Percentiles rank a stretch among this genome's conserved stretches.
phyloP scores from a whole-genome alignment of 176 grass and related monocot species.

The Sorghum bicolor region Sorghum_bicolor_NCBIv3 NC_012872.2:69744001-69744500 shows the following conservation, averaged over 20 bases:
- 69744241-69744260: not conserved
- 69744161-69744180: not conserved
- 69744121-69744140: not conserved
- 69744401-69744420: conserved; percentile 53
- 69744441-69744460: conserved; percentile 24
- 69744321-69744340: not conserved
- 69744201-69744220: not conserved
- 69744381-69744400: conserved; percentile 24
- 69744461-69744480: conserved; percentile 83
- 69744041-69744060: not conserved
- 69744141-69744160: not conserved
- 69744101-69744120: not conserved
- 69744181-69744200: not conserved
- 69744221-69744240: not conserved
- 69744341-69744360: not conserved
- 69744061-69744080: not conserved
- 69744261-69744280: not conserved
- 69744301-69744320: not conserved
- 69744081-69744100: not conserved
- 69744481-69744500: conserved; percentile 60
- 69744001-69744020: not conserved
- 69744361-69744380: not conserved
- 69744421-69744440: conserved; percentile 63
- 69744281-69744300: too few relatives aligned
- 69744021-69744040: not conserved